Evolutionary conservation across 345 rosid species (phyloP).

Genomic region (Lumnitzera littorea): DNA sequence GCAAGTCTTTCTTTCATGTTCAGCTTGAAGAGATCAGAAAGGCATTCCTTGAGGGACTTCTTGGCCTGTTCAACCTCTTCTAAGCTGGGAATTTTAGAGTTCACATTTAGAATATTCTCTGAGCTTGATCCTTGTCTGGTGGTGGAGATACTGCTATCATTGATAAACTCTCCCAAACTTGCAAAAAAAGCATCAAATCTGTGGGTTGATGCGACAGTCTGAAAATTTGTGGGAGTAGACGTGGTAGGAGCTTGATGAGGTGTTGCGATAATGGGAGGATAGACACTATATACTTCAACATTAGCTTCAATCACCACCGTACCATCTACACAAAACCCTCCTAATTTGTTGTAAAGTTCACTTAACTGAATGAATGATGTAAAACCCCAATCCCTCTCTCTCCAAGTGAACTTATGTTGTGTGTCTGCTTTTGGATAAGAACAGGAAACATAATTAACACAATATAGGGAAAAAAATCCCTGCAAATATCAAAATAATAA

Average conservation of each 20-base stretch:
- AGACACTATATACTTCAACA: too few species aligned
- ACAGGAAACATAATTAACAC: too few species aligned
- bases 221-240: neutral
- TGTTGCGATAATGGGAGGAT: too few species aligned
- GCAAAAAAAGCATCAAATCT: constrained; percentile 3
- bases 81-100: constrained; percentile 4
- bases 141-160: neutral
- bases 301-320: too few species aligned
- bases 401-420: too few species aligned
- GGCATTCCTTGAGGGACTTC: constrained; percentile 15
- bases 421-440: too few species aligned
- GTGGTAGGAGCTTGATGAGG: neutral
- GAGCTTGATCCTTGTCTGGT: constrained; percentile 2
- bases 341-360: too few species aligned
- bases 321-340: too few species aligned
- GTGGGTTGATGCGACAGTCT: neutral
- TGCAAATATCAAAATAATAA: too few species aligned
- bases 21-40: constrained; percentile 15
- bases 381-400: too few species aligned
- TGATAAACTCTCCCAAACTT: constrained; percentile 5
- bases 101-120: neutral
- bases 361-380: too few species aligned
- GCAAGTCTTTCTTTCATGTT: constrained; percentile 15
- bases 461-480: too few species aligned
- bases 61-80: constrained; percentile 14